phyloP scores from a whole-genome alignment of 2,329 filamentous ascomycete genomes.

The Pleurostoma richardsiae region DNA sequence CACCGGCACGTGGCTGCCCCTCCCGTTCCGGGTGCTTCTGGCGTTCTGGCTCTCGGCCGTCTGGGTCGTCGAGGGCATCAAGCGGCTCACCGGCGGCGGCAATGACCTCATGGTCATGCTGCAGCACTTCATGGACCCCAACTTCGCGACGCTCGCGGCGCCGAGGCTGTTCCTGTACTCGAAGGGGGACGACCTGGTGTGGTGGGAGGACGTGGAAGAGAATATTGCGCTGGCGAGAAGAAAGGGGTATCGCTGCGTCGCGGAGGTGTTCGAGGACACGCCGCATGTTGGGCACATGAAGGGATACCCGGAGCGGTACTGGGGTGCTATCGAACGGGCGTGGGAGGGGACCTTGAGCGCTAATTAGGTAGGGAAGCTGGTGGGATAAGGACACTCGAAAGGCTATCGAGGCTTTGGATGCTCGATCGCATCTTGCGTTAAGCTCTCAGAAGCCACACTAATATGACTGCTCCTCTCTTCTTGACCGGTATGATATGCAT shows the following conservation, averaged over 20 bases:
- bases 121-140: conserved; percentile 28
- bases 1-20: conserved; percentile 38
- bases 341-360: conserved; percentile 13
- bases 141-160: conserved; percentile 25
- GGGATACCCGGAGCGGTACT: conserved; percentile 52
- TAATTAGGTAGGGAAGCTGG: too few species aligned
- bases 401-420: too few species aligned
- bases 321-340: conserved; percentile 33
- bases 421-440: too few species aligned
- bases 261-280: conserved; percentile 51
- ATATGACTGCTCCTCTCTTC: too few species aligned
- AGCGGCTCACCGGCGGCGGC: conserved; percentile 29
- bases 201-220: conserved; percentile 48
- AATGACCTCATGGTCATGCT: conserved; percentile 33
- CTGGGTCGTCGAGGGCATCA: conserved; percentile 25
- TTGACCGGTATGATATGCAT: too few species aligned
- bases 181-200: conserved; percentile 51
- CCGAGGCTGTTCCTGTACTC: conserved; percentile 55
- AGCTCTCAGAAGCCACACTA: too few species aligned
- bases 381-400: too few species aligned
- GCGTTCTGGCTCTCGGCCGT: conserved; percentile 39
- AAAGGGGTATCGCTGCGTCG: conserved; percentile 42
- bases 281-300: conserved; percentile 59
- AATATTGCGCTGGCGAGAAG: conserved; percentile 42
- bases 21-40: conserved; percentile 43